phyloP scores from a whole-genome alignment of 371 early-diverging fungal species.

The Mucor irregularis region DNA sequence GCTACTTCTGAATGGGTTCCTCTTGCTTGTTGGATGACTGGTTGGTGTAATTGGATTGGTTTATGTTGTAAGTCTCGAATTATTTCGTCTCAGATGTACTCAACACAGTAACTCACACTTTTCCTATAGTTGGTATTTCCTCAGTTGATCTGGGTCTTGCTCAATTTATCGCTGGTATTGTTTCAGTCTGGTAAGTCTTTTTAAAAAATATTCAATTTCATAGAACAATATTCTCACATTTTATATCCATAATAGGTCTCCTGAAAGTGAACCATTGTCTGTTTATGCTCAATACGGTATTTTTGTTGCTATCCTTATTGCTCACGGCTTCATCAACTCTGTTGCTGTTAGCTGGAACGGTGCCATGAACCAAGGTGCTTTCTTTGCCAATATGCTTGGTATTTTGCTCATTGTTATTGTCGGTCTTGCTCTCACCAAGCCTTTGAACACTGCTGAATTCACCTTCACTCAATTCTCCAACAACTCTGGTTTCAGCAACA shows the following conservation, averaged over 20 bases:
- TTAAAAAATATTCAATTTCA: constrained; percentile 16
- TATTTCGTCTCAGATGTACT: background rate
- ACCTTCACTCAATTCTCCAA: constrained; percentile 54
- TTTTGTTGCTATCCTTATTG: constrained; percentile 45
- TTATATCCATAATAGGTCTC: constrained; percentile 17
- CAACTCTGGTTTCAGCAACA: constrained; percentile 51
- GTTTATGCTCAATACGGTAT: constrained; percentile 54
- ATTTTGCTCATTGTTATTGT: constrained; percentile 54
- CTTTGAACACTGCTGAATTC: constrained; percentile 36
- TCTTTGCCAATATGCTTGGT: constrained; percentile 51
- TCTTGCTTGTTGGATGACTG: constrained; percentile 63
- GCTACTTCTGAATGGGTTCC: constrained; percentile 61
- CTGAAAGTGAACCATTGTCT: constrained; percentile 31
- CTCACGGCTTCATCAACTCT: constrained; percentile 56
- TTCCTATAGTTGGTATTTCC: constrained; percentile 43
- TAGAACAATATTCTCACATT: constrained; percentile 15
- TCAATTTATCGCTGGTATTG: constrained; percentile 55
- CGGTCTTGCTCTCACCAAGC: constrained; percentile 48
- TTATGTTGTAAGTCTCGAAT: constrained; percentile 25
- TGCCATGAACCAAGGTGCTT: constrained; percentile 52
- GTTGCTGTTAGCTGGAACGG: constrained; percentile 55
- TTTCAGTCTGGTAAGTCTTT: constrained; percentile 45
- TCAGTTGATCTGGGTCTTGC: constrained; percentile 57
- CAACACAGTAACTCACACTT: constrained; percentile 8
- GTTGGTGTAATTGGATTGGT: constrained; percentile 69